These are phyloP conservation scores for Chenopodium formosanum DNA, from an alignment of 148 eudicot species.

Conservation along the genomic window DNA sequence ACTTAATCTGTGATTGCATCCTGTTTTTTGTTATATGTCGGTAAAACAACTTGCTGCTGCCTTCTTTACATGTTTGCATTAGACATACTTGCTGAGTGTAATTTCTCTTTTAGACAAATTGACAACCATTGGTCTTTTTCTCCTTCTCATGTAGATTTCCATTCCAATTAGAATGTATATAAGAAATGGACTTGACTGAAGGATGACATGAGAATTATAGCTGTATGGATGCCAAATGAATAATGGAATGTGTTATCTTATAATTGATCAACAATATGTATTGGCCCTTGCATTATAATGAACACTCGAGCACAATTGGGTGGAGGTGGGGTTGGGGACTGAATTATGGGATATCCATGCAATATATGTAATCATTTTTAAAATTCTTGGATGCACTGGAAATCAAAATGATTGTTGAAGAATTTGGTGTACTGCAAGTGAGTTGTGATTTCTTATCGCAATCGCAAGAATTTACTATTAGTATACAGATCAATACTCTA, in stretches of 20 bases:
- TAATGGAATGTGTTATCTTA: neutral
- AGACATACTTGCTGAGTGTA: neutral
- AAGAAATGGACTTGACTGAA: neutral
- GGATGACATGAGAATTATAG: neutral
- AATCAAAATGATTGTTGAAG: neutral
- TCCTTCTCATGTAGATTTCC: neutral
- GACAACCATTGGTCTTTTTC: neutral
- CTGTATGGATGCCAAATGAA: neutral
- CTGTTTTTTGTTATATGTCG: slow-evolving; percentile 6
- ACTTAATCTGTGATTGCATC: slow-evolving; percentile 8
- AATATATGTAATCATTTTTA: neutral
- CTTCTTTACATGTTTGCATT: slow-evolving; percentile 11
- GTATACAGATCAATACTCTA: neutral
- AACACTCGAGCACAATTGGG: neutral
- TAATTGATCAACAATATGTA: neutral
- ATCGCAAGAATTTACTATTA: neutral
- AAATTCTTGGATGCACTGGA: neutral
- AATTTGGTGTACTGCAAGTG: neutral
- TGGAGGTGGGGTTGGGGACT: neutral
- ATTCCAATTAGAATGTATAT: neutral
- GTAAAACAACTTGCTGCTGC: slow-evolving; percentile 15
- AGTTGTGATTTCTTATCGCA: no score
- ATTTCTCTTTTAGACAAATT: neutral
- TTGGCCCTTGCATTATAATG: neutral
- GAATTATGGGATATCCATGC: neutral